Evolutionary conservation across 2,329 filamentous ascomycete genomes (phyloP).

Genomic region (Fusarium stilboides): DNA sequence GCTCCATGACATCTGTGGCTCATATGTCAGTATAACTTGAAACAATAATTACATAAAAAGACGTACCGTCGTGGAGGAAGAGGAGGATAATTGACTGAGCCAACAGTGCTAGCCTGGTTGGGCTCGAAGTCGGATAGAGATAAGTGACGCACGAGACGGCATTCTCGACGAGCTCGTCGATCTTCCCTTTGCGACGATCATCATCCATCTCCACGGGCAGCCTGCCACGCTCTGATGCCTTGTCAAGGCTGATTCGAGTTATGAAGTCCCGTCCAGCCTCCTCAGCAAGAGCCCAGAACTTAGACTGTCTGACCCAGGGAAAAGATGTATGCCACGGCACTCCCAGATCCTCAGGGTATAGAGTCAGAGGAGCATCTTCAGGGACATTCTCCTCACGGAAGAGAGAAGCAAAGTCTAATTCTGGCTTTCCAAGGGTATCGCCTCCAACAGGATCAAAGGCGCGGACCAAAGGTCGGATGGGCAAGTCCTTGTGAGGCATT

Average conservation of each 20-base stretch:
- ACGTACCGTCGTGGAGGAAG: conserved; percentile 27
- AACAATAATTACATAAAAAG: fast-evolving
- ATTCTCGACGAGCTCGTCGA: conserved; percentile 33
- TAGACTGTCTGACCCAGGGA: conserved; percentile 29
- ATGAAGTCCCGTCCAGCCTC: conserved; percentile 9
- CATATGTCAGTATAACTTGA: background rate
- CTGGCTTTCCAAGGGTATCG: background rate
- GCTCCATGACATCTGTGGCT: conserved; percentile 28
- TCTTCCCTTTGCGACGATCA: conserved; percentile 24
- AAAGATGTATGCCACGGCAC: conserved; percentile 26
- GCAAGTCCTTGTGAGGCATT: conserved; percentile 30
- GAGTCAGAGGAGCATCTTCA: conserved; percentile 17
- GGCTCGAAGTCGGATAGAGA: conserved; percentile 27
- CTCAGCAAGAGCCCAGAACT: conserved; percentile 16
- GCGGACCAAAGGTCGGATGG: conserved; percentile 15
- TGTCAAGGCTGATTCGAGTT: conserved; percentile 22
- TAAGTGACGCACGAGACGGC: conserved; percentile 22
- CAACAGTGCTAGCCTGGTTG: conserved; percentile 13
- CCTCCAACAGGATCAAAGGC: conserved; percentile 18
- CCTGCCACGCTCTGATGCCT: conserved; percentile 12
- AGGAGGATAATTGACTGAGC: conserved; percentile 25
- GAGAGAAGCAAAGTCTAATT: conserved; percentile 18
- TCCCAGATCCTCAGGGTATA: conserved; percentile 7
- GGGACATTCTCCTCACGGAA: background rate
- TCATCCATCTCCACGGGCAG: conserved; percentile 27